Evolutionary conservation across 2,329 filamentous ascomycete genomes (phyloP).

Genomic region (Stachybotrys echinatus): DNA sequence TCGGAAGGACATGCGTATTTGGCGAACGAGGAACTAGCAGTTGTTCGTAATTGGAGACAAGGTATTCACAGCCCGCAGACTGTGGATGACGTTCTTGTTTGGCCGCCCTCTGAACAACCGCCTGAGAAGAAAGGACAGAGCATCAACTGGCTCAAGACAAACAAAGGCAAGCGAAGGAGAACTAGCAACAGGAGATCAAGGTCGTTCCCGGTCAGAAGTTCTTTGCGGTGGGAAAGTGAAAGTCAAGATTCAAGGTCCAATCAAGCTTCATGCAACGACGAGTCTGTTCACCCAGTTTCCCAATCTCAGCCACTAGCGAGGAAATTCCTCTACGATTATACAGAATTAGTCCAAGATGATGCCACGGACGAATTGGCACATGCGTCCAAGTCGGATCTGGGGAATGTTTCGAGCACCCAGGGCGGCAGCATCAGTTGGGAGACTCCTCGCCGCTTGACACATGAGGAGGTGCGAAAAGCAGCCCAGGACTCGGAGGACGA

Average conservation of each 20-base stretch:
- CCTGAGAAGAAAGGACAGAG: slow-evolving; percentile 17
- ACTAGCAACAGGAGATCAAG: slow-evolving; percentile 3
- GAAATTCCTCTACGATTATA: neutral
- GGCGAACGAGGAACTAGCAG: slow-evolving; percentile 22
- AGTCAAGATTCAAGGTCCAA: neutral
- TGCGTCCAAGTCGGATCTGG: too few relatives aligned
- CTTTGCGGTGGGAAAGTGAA: neutral
- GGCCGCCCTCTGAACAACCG: slow-evolving; percentile 1
- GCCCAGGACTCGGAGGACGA: slow-evolving; percentile 9
- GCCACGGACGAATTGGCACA: too few relatives aligned
- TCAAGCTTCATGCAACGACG: neutral
- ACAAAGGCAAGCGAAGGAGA: slow-evolving; percentile 20
- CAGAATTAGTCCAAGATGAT: too few relatives aligned
- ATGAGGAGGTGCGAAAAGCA: neutral
- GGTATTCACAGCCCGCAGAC: slow-evolving; percentile 9
- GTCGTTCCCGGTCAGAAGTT: neutral
- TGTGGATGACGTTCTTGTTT: slow-evolving; percentile 13
- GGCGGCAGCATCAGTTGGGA: neutral
- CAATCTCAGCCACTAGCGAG: neutral
- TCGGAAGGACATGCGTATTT: slow-evolving; percentile 21
- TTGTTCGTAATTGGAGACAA: slow-evolving; percentile 26
- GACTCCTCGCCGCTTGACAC: neutral
- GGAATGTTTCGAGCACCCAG: too few relatives aligned
- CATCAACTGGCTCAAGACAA: slow-evolving; percentile 26
- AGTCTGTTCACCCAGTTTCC: neutral